Evolutionary conservation across 768 basidiomycete species (phyloP).

Genomic region (Lenzites betulinus): DNA sequence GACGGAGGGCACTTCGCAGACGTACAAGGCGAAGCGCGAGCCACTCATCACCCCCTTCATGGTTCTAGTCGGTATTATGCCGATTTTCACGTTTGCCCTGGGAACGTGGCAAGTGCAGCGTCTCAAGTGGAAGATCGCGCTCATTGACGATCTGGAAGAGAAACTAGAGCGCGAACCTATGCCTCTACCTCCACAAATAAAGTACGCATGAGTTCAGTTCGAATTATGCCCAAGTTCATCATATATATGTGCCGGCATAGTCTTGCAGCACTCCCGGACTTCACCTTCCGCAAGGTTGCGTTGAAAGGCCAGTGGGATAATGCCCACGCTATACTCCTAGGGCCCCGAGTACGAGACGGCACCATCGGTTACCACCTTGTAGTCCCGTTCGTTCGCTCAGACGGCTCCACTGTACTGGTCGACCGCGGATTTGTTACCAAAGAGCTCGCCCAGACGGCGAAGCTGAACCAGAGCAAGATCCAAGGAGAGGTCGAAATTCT

Average conservation of each 20-base stretch:
- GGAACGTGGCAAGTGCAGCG: slow-evolving; percentile 95
- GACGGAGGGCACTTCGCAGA: slow-evolving; percentile 11
- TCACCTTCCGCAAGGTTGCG: slow-evolving; percentile 83
- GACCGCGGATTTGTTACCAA: slow-evolving; percentile 87
- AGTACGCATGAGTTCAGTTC: slow-evolving; percentile 52
- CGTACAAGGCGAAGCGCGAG: slow-evolving; percentile 58
- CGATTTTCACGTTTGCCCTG: slow-evolving; percentile 85
- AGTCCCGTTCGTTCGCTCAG: slow-evolving; percentile 78
- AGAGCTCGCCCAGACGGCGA: slow-evolving; percentile 46
- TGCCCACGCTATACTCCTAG: slow-evolving; percentile 74
- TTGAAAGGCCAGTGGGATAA: slow-evolving; percentile 81
- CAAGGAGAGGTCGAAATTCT: slow-evolving; percentile 68
- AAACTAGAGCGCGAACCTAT: slow-evolving; percentile 83
- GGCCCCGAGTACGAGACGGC: slow-evolving; percentile 89
- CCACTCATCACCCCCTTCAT: slow-evolving; percentile 71
- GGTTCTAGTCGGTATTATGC: slow-evolving; percentile 79
- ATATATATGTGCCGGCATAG: slow-evolving; percentile 33
- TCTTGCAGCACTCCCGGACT: slow-evolving; percentile 81
- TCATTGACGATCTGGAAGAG: slow-evolving; percentile 93
- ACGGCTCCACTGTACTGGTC: slow-evolving; percentile 85
- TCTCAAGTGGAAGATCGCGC: slow-evolving; percentile 89
- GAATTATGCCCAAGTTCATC: too few relatives aligned
- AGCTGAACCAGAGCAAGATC: slow-evolving; percentile 32
- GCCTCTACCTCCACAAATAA: slow-evolving; percentile 77
- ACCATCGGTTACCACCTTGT: slow-evolving; percentile 85